Evolutionary conservation across 2,329 filamentous ascomycete species (phyloP), one percentile per base, ranked within the genome.

Genomic region (Colletotrichum navitas): DNA sequence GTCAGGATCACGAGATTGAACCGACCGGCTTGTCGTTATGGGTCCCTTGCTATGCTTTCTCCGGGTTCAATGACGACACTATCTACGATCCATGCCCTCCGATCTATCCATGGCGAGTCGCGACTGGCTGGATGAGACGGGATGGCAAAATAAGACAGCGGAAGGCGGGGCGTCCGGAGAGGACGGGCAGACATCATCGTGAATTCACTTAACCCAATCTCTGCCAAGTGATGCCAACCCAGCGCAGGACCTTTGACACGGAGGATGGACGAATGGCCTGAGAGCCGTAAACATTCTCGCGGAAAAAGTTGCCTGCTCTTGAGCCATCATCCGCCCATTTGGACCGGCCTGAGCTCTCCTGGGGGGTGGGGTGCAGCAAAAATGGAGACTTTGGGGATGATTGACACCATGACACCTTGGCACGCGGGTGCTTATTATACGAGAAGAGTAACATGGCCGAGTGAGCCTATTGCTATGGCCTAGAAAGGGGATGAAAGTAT

Each of bases 141-240:
- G 34, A 16, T 32, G 49, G 26, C 26, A 29, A 14, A 18, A 29
- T 10, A 29, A 29, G 49, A 52, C 51, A 29, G 29, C 6, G 51
- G 7, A 12, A n/a, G 18, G 18, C 7, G 21, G 29, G 29, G 11
- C 14, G 52, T 18, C 10, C 29, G 18, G 11, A 11, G 29, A 55
- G 32, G 52, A n/a, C n/a, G 52, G 52, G 21, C 10, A n/a, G 24
- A 16, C 34, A 36, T n/a, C 21, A 16, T n/a, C 52, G 18, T n/a
- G 21, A 11, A 18, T 34, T 36, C 10, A 1, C 29, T 24, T 5
- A 24, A 14, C 32, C 52, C 52, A 34, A 36, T 39, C 11, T 39
- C 14, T 36, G 52, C 52, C 52, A 56, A 56, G 32, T 39, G 12
- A 56, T 56, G 52, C 36, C 52, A 56, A 36, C 18, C 32, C 32